Conservation (phyloP, 1,139 yeast genomes). For the Magnusiomyces tetraspermus region DNA sequence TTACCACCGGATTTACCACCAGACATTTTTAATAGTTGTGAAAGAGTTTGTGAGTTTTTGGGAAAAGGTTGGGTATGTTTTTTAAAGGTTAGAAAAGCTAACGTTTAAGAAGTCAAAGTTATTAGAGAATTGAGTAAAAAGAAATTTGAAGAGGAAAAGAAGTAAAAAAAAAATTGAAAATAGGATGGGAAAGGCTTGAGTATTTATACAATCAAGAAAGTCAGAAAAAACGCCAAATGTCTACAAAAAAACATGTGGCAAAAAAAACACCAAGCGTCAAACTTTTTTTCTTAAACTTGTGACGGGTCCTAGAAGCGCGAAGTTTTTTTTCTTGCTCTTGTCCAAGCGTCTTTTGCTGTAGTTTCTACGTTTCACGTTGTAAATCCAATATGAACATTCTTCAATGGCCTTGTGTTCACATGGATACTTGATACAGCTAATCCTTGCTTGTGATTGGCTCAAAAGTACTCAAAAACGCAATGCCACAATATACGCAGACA, state of each 20-base stretch:
- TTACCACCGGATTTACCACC: conserved; percentile 96
- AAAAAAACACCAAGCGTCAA: no score
- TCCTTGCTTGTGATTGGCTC: conserved; percentile 12
- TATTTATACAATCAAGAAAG: background rate
- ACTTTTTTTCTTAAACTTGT: no score
- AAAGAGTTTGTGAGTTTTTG: no score
- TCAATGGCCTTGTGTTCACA: no score
- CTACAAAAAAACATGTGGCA: no score
- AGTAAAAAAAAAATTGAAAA: conserved; percentile 6
- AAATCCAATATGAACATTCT: no score
- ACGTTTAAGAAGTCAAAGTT: background rate
- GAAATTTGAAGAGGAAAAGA: conserved; percentile 17
- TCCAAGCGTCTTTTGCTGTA: no score
- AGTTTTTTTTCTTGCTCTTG: no score
- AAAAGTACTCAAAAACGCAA: conserved; percentile 12
- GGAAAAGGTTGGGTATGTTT: background rate
- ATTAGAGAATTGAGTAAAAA: conserved; percentile 10
- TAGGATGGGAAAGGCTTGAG: background rate
- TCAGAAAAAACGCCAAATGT: background rate
- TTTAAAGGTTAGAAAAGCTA: background rate
- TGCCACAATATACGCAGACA: conserved; percentile 12
- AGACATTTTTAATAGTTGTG: conserved; percentile 50
- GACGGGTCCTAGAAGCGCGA: no score
- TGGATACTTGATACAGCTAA: no score
- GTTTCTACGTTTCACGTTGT: no score